Base-by-base conservation (phyloP, 1,284 basidiomycete genomes). In the Ustilago nuda region DNA sequence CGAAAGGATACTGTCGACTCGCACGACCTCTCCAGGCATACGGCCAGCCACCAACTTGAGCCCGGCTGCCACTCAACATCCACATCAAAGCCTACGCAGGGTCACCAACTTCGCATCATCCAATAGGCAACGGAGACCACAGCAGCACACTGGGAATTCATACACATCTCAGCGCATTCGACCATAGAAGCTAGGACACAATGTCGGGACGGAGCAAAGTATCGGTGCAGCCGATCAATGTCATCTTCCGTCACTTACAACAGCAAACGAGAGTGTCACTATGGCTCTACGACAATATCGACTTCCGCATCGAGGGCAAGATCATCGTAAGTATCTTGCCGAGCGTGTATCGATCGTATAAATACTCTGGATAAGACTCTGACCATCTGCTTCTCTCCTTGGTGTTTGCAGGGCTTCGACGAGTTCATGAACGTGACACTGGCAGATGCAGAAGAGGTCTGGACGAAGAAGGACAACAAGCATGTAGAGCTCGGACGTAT, bases 361-460 rank as follows among this genome's bases (percentile, higher is more conserved):
- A 8, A 45, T 27, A 19, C 39, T 19, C 9, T 11, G 11, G 1
- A 9, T 19, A 19, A 19, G n/a, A 19, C 6, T 17, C 43, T 45
- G 45, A 57, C 56, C 13, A 19, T 33, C 19, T 12, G 56, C 15
- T 17, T 27, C 8, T 48, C n/a, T 53, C 32, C 41, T 23, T n/a
- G 35, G 30, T 52, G 67, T 48, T 37, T 30, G 35, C 51, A 74
- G 96, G 97, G 97, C 27, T 99, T 99, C 84, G 97, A 99, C 86
- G 97, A 99, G 87, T 99, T 99, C 87, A 99, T 99, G 97, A 99
- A 99, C 86, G 88, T 99, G 23, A 94, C 98, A 27, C 88, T 98
- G n/a, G 95, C 98, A 82, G 94, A 98, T 72, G 94, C 96, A 45
- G 90, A 91, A 68, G 97, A 99, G 87, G 93, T 98, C 8, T 96